These are phyloP conservation scores for Takashimella tepidaria DNA, from an alignment of 1,284 basidiomycete species.

Conservation along the genomic window DNA sequence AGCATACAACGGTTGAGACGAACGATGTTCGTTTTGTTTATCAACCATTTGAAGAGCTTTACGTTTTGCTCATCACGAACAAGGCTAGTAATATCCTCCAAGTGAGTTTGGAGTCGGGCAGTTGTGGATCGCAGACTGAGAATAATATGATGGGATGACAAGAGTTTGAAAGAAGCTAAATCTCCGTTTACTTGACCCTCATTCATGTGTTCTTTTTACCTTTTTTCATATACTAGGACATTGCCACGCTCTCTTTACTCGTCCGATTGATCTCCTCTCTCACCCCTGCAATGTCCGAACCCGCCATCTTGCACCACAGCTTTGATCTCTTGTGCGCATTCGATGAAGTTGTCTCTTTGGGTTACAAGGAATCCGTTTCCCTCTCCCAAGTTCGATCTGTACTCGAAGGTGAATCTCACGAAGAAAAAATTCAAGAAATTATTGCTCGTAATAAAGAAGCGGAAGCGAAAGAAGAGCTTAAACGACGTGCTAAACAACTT, in stretches of 20 bases:
- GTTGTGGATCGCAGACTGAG: too few relatives aligned
- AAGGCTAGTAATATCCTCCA: slow-evolving; percentile 94
- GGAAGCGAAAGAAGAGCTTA: slow-evolving; percentile 98
- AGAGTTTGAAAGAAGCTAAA: too few relatives aligned
- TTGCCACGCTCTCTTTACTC: slow-evolving; percentile 90
- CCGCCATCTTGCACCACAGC: slow-evolving; percentile 84
- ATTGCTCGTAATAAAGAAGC: slow-evolving; percentile 99
- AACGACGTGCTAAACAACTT: slow-evolving; percentile 93
- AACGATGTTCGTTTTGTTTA: slow-evolving; percentile 94
- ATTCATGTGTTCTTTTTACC: too few relatives aligned
- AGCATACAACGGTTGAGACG: slow-evolving; percentile 95
- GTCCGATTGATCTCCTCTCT: slow-evolving; percentile 91
- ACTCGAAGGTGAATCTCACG: slow-evolving; percentile 98
- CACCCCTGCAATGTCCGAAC: slow-evolving; percentile 70
- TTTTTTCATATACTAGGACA: too few relatives aligned
- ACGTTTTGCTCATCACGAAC: slow-evolving; percentile 96
- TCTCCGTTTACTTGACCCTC: too few relatives aligned
- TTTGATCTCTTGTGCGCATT: slow-evolving; percentile 95
- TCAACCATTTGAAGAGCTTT: slow-evolving; percentile 95
- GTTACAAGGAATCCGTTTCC: slow-evolving; percentile 90
- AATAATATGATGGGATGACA: too few relatives aligned
- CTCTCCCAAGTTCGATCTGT: slow-evolving; percentile 86
- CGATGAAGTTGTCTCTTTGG: slow-evolving; percentile 92
- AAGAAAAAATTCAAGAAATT: slow-evolving; percentile 99
- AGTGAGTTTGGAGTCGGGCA: too few relatives aligned